Evolutionary conservation across 805 yeast species (phyloP).

Genomic region (Candida namnaoensis): DNA sequence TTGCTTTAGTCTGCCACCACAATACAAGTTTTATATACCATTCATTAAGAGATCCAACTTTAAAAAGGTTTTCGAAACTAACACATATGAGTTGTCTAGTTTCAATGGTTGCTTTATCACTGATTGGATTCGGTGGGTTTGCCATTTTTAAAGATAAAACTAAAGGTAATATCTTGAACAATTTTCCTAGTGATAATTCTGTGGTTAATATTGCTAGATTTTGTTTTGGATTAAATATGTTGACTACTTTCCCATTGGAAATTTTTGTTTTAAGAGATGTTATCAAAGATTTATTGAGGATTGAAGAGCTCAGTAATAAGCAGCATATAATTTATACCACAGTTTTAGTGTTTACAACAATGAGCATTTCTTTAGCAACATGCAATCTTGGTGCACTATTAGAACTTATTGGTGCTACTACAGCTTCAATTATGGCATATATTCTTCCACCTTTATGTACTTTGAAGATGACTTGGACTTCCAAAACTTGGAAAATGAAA

Average conservation of each 20-base stretch:
- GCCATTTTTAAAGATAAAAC: slow-evolving; percentile 68
- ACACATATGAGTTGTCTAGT: slow-evolving; percentile 81
- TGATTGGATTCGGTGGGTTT: slow-evolving; percentile 76
- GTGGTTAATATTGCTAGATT: slow-evolving; percentile 81
- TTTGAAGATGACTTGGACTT: slow-evolving; percentile 47
- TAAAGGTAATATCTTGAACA: slow-evolving; percentile 82
- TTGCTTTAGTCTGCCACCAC: slow-evolving; percentile 94
- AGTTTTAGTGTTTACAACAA: slow-evolving; percentile 52
- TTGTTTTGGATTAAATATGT: slow-evolving; percentile 88
- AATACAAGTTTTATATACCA: slow-evolving; percentile 86
- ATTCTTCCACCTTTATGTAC: slow-evolving; percentile 85
- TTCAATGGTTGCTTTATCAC: slow-evolving; percentile 69
- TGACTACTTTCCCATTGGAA: slow-evolving; percentile 87
- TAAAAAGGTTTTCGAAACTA: slow-evolving; percentile 63
- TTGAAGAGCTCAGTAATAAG: slow-evolving; percentile 31
- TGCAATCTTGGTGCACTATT: slow-evolving; percentile 86
- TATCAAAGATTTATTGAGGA: slow-evolving; percentile 48
- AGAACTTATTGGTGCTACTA: slow-evolving; percentile 87
- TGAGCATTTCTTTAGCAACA: slow-evolving; percentile 69
- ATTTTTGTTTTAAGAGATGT: slow-evolving; percentile 88
- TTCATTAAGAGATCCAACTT: slow-evolving; percentile 68
- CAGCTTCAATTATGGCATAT: slow-evolving; percentile 89
- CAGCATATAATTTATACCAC: slow-evolving; percentile 64
- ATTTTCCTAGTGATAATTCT: slow-evolving; percentile 68
- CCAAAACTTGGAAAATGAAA: slow-evolving; percentile 32